phyloP scores from a whole-genome alignment of 73 alveolate species.

The Paramecium sexaurelia region DNA sequence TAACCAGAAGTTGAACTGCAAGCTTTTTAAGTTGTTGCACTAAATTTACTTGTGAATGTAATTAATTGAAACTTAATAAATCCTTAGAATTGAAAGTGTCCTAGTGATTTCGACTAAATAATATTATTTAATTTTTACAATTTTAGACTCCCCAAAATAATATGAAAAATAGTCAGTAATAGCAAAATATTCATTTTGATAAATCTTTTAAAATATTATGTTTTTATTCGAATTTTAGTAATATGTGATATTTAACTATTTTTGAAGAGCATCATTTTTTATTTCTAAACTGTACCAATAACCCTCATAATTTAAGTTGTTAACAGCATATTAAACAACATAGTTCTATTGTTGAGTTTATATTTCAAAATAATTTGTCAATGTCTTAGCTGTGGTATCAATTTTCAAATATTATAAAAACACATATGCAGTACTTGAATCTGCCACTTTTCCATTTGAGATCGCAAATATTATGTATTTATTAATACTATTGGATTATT shows the following conservation, averaged over 20 bases:
- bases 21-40: background rate
- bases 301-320: background rate
- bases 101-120: background rate
- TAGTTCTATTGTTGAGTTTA: background rate
- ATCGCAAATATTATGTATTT: background rate
- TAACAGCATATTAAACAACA: background rate
- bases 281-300: background rate
- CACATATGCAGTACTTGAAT: background rate
- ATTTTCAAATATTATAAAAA: background rate
- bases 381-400: background rate
- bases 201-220: background rate
- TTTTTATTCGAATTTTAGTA: background rate
- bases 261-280: background rate
- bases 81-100: background rate
- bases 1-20: background rate
- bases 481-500: background rate
- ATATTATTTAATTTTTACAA: background rate
- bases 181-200: background rate
- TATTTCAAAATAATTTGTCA: background rate
- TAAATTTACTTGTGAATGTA: background rate
- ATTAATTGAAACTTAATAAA: background rate
- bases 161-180: background rate
- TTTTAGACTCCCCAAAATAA: background rate
- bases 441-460: background rate
- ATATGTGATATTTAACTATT: background rate